A percentile compares a stretch with the other conserved stretches of the same genome.
Conservation (phyloP, 2,329 filamentous ascomycete genomes). For the Ciborinia camelliae region DNA sequence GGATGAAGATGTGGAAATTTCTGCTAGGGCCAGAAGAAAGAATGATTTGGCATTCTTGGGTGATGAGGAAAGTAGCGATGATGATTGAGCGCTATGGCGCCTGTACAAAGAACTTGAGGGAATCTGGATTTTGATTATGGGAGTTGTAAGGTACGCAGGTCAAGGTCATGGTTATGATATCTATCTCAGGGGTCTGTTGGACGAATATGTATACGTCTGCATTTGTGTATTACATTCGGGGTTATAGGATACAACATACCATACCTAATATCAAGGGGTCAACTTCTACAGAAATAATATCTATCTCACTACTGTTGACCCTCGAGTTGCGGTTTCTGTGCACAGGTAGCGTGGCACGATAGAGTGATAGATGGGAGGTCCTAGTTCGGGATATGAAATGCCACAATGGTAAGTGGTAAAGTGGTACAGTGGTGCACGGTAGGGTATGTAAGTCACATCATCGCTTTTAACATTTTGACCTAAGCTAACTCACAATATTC, state of each 20-base stretch:
- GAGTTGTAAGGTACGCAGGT: not conserved
- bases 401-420: too few species aligned
- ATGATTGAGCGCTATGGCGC: conserved; percentile 11
- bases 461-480: not conserved
- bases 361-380: fast-evolving
- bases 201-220: not conserved
- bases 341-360: not conserved
- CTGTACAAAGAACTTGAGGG: not conserved
- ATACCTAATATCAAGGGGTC: not conserved
- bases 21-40: conserved; percentile 22
- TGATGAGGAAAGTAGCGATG: conserved; percentile 57
- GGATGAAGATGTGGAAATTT: conserved; percentile 1
- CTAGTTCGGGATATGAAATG: too few species aligned
- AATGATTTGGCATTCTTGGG: conserved; percentile 63
- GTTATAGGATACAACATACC: not conserved
- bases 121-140: not conserved
- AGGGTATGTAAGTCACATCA: not conserved
- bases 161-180: not conserved
- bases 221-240: not conserved
- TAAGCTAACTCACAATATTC: not conserved
- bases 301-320: not conserved
- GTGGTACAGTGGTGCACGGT: too few species aligned
- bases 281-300: not conserved
- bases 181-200: not conserved
- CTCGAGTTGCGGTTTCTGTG: not conserved